These are phyloP conservation scores for Hypoxylon rubiginosum DNA, from an alignment of 2,329 filamentous ascomycete species.

Conservation along the genomic window DNA sequence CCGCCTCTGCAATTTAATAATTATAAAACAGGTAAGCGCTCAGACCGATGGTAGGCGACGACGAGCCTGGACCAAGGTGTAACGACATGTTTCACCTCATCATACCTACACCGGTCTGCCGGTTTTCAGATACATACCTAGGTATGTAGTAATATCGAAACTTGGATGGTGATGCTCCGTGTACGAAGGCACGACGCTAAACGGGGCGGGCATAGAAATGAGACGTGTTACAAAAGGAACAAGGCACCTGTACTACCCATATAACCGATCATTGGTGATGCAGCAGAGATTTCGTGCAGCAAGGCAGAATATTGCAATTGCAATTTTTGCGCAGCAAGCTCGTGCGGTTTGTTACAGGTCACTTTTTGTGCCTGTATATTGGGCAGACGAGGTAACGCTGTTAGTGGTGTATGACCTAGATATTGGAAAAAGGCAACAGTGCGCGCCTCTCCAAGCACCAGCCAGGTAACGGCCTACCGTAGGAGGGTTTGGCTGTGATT, in stretches of 20 bases:
- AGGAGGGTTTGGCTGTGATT: constrained; percentile 20
- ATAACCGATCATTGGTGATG: constrained; percentile 26
- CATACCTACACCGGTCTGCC: constrained; percentile 16
- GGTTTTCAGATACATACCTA: background rate
- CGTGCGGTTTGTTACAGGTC: constrained; percentile 28
- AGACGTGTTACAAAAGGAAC: constrained; percentile 12
- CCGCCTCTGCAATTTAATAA: constrained; percentile 19
- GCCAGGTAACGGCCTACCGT: constrained; percentile 13
- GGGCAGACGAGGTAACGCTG: constrained; percentile 26
- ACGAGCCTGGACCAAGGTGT: constrained; percentile 16
- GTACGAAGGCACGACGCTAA: constrained; percentile 8
- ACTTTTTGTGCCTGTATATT: constrained; percentile 10
- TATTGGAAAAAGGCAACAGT: constrained; percentile 28
- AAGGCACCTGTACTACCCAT: constrained; percentile 15
- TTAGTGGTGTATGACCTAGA: constrained; percentile 28
- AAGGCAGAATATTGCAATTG: constrained; percentile 34
- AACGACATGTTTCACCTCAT: constrained; percentile 33
- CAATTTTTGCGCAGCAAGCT: constrained; percentile 24
- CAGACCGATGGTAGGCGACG: constrained; percentile 15
- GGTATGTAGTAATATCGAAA: background rate
- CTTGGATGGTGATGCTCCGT: constrained; percentile 9
- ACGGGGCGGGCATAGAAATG: constrained; percentile 6
- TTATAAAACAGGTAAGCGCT: constrained; percentile 17
- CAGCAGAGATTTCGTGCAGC: constrained; percentile 31
- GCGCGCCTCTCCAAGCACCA: constrained; percentile 18